Evolutionary conservation across 352 stramenopile species (phyloP).

Genomic region (Halophytophthora polymorphica): DNA sequence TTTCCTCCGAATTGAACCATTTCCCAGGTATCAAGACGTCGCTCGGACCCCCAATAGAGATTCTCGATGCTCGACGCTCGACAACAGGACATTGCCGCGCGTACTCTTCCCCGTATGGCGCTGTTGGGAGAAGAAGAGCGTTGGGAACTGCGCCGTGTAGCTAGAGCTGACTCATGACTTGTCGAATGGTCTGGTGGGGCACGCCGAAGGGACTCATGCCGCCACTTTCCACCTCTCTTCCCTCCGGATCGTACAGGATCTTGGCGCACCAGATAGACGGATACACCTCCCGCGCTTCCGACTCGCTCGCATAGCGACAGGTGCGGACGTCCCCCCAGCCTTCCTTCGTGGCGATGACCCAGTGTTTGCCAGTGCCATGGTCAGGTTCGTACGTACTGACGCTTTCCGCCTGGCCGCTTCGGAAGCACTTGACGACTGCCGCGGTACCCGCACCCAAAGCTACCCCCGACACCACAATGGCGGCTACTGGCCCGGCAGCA

Average conservation of each 20-base stretch:
- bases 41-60: too few species aligned
- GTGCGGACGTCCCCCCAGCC: conserved; percentile 17
- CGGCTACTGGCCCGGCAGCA: conserved; percentile 1
- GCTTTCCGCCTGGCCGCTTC: conserved; percentile 17
- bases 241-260: conserved; percentile 16
- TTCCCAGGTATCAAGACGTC: too few species aligned
- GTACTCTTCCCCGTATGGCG: too few species aligned
- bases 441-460: too few species aligned
- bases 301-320: conserved; percentile 15
- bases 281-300: conserved; percentile 9
- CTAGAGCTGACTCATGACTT: too few species aligned
- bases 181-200: conserved; percentile 16
- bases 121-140: too few species aligned
- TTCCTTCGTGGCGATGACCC: conserved; percentile 26
- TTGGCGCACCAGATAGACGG: conserved; percentile 17
- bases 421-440: conserved; percentile 12
- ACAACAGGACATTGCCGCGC: too few species aligned
- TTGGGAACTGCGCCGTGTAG: too few species aligned
- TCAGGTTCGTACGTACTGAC: conserved; percentile 15
- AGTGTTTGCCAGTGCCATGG: neutral
- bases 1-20: too few species aligned
- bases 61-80: too few species aligned
- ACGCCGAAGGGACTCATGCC: conserved; percentile 9
- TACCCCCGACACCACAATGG: too few species aligned
- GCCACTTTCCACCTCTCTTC: conserved; percentile 7